These are phyloP conservation scores for Canna indica DNA, from an alignment of 176 grass and related monocot genomes.

Conservation along the genomic window DNA sequence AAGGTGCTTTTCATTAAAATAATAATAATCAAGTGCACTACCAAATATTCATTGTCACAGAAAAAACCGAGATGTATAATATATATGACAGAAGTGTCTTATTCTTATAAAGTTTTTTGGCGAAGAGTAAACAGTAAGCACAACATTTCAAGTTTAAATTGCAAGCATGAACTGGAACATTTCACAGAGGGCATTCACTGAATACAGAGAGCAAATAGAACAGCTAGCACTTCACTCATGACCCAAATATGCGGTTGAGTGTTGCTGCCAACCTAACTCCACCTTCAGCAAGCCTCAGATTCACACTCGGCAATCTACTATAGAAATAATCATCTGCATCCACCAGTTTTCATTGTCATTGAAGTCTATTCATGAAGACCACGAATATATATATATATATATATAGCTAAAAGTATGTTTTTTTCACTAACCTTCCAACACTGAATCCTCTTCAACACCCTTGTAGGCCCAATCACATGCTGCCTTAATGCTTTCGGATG, in stretches of 20 bases:
- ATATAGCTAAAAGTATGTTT: no score
- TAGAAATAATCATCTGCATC: conserved; percentile 55
- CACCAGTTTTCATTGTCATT: background rate
- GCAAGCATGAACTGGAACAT: background rate
- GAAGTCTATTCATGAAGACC: no score
- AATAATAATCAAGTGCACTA: no score
- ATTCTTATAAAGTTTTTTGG: no score
- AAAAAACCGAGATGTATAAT: no score
- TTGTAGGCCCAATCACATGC: conserved; percentile 64
- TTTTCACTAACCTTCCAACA: conserved; percentile 30
- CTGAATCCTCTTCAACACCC: conserved; percentile 24
- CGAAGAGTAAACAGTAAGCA: background rate
- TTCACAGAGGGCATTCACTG: no score
- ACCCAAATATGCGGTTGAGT: conserved; percentile 46
- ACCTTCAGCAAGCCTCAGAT: conserved; percentile 39
- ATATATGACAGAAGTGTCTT: no score
- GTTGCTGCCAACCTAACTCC: conserved; percentile 51
- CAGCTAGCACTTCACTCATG: no score
- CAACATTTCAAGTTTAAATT: background rate
- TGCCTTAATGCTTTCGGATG: conserved; percentile 45
- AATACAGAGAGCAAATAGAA: no score
- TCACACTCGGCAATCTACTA: conserved; percentile 38
- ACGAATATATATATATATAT: no score
- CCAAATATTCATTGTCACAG: no score
- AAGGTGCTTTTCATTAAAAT: no score